Evolutionary conservation across 1,139 yeast genomes (phyloP).

Genomic region (Hansenula lynferdii): DNA sequence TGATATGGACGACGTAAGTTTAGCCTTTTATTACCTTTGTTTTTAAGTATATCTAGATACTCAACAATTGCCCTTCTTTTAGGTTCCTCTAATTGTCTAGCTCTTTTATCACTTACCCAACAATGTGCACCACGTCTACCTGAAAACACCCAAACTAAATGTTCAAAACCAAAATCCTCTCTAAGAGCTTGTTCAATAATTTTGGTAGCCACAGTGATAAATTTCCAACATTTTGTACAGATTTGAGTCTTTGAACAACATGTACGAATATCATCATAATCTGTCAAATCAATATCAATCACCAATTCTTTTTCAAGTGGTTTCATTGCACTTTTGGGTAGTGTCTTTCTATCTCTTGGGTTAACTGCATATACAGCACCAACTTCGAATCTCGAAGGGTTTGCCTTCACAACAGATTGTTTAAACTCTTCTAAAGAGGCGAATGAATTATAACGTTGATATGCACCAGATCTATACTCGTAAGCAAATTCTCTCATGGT

Average conservation of each 20-base stretch:
- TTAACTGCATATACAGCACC: slow-evolving; percentile 90
- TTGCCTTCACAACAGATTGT: slow-evolving; percentile 60
- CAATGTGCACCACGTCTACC: slow-evolving; percentile 99
- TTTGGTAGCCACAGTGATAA: slow-evolving; percentile 81
- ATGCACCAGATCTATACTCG: slow-evolving; percentile 80
- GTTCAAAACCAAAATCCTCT: slow-evolving; percentile 87
- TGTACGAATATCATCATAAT: slow-evolving; percentile 89
- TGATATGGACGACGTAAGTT: slow-evolving; percentile 77
- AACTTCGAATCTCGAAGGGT: slow-evolving; percentile 90
- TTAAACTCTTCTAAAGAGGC: slow-evolving; percentile 67
- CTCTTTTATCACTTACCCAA: slow-evolving; percentile 90
- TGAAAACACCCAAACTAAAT: slow-evolving; percentile 91
- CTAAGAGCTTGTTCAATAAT: slow-evolving; percentile 66
- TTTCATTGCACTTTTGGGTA: slow-evolving; percentile 76
- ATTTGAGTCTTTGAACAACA: slow-evolving; percentile 87
- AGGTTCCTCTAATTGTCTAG: slow-evolving; percentile 67
- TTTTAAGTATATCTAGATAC: slow-evolving; percentile 72
- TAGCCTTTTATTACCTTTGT: slow-evolving; percentile 41
- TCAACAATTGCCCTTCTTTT: slow-evolving; percentile 76
- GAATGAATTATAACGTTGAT: slow-evolving; percentile 85
- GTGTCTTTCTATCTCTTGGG: slow-evolving; percentile 76
- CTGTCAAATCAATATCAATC: slow-evolving; percentile 96
- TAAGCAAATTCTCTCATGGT: slow-evolving; percentile 92
- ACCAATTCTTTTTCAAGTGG: slow-evolving; percentile 86
- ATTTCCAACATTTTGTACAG: slow-evolving; percentile 91